Conservation (phyloP, 2,329 filamentous ascomycete species). For the Fusarium sp. region DNA sequence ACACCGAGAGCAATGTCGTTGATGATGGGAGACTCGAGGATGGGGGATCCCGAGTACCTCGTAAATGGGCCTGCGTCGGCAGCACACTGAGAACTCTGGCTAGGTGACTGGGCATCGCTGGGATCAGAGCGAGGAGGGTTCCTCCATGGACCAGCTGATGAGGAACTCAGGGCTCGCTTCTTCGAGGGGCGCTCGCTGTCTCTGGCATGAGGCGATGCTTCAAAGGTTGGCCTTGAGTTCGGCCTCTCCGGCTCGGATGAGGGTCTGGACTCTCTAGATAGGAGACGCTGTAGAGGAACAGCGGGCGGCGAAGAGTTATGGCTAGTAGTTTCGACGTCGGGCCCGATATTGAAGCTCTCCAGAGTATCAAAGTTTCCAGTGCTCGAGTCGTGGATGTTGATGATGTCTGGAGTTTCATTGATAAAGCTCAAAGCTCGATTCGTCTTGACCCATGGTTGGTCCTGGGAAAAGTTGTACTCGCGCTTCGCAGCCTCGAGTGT, state of each 20-base stretch:
- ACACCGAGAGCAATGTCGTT: slow-evolving; percentile 12
- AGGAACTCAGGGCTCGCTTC: slow-evolving; percentile 39
- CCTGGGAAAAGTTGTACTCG: slow-evolving; percentile 41
- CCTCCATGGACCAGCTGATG: slow-evolving; percentile 27
- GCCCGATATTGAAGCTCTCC: slow-evolving; percentile 7
- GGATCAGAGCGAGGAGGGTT: slow-evolving; percentile 23
- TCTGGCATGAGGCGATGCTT: background rate
- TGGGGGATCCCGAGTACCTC: slow-evolving; percentile 12
- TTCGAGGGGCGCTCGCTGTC: slow-evolving; percentile 30
- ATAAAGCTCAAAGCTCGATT: slow-evolving; percentile 44
- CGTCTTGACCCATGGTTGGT: slow-evolving; percentile 46
- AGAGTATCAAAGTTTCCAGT: slow-evolving; percentile 26
- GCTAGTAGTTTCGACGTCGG: slow-evolving; percentile 9
- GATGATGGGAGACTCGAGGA: slow-evolving; percentile 13
- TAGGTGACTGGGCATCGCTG: slow-evolving; percentile 25
- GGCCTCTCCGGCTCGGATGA: slow-evolving; percentile 10
- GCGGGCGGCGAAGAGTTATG: slow-evolving; percentile 24
- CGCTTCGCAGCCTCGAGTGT: slow-evolving; percentile 26
- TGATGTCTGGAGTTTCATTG: slow-evolving; percentile 46
- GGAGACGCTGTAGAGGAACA: slow-evolving; percentile 1
- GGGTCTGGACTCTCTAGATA: slow-evolving; percentile 4
- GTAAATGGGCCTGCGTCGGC: slow-evolving; percentile 12
- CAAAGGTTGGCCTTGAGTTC: background rate
- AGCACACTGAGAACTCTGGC: slow-evolving; percentile 16
- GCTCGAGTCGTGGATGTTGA: slow-evolving; percentile 42